Evolutionary conservation across 2,329 filamentous ascomycete genomes (phyloP).

Genomic region (Phialophora chinensis): DNA sequence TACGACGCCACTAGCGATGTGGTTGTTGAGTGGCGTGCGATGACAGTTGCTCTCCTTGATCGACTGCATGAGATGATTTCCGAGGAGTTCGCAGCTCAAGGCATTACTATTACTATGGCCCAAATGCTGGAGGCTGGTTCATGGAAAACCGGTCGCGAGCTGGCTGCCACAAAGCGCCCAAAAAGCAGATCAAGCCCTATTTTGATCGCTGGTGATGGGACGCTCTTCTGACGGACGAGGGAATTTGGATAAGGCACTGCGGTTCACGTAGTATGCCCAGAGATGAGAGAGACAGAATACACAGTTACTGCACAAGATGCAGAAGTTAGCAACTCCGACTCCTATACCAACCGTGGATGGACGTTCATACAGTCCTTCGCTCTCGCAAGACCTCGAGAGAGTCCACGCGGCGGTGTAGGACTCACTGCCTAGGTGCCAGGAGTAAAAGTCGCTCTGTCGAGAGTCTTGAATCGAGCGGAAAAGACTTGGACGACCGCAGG

Average conservation of each 20-base stretch:
- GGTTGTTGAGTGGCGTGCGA: conserved; percentile 26
- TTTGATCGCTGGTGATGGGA: conserved; percentile 25
- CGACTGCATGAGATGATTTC: conserved; percentile 42
- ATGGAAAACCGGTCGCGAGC: conserved; percentile 44
- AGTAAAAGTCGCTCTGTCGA: too few species aligned
- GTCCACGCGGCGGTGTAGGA: too few species aligned
- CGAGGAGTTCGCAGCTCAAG: conserved; percentile 46
- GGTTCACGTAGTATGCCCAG: too few species aligned
- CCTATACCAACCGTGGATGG: too few species aligned
- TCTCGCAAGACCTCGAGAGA: too few species aligned
- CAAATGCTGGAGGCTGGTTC: conserved; percentile 42
- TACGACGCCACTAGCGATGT: conserved; percentile 19
- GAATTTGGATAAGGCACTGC: background rate
- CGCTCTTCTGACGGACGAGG: conserved; percentile 36
- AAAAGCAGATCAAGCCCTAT: conserved; percentile 43
- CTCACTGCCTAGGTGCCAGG: too few species aligned
- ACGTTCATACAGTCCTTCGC: too few species aligned
- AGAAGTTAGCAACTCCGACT: too few species aligned
- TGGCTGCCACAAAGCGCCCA: conserved; percentile 44
- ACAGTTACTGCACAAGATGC: too few species aligned
- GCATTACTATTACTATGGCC: conserved; percentile 51
- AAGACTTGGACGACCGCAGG: too few species aligned
- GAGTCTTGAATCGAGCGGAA: too few species aligned
- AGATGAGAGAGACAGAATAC: too few species aligned
- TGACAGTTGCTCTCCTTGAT: conserved; percentile 26